Conservation (phyloP, 2,329 filamentous ascomycete species). For the Lachnellula suecica region DNA sequence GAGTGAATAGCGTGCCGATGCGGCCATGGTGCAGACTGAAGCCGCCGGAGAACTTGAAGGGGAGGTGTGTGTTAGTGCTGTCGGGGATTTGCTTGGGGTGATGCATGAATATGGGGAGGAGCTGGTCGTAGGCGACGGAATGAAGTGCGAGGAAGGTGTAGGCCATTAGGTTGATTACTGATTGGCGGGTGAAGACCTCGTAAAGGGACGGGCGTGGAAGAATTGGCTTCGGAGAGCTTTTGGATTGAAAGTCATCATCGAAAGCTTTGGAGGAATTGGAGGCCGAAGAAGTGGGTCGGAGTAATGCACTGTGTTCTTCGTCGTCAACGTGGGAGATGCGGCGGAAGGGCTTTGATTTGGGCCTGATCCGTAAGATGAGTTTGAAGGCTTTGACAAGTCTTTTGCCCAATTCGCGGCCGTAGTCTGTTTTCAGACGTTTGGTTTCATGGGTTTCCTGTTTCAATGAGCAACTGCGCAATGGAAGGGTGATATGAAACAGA, state of each 20-base stretch:
- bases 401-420: conserved; percentile 72
- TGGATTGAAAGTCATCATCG: conserved; percentile 25
- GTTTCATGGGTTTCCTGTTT: conserved; percentile 74
- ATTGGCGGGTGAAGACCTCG: conserved; percentile 74
- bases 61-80: conserved; percentile 59
- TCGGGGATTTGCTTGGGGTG: conserved; percentile 58
- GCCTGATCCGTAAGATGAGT: conserved; percentile 11
- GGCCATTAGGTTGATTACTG: conserved; percentile 69
- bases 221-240: conserved; percentile 28
- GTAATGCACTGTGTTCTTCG: conserved; percentile 55
- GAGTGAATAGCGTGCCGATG: conserved; percentile 83
- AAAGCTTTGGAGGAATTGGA: conserved; percentile 25
- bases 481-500: conserved; percentile 31
- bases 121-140: conserved; percentile 80
- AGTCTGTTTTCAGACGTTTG: conserved; percentile 67
- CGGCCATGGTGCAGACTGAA: conserved; percentile 71
- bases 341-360: conserved; percentile 18
- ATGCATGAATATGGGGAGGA: conserved; percentile 86
- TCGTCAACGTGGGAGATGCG: conserved; percentile 53
- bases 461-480: conserved; percentile 3
- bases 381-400: conserved; percentile 50
- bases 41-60: conserved; percentile 80
- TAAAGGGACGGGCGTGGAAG: conserved; percentile 42
- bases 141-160: conserved; percentile 84
- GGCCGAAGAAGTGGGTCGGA: conserved; percentile 37